phyloP scores from a whole-genome alignment of 345 rosid genomes.

The Clausena lansium region DNA sequence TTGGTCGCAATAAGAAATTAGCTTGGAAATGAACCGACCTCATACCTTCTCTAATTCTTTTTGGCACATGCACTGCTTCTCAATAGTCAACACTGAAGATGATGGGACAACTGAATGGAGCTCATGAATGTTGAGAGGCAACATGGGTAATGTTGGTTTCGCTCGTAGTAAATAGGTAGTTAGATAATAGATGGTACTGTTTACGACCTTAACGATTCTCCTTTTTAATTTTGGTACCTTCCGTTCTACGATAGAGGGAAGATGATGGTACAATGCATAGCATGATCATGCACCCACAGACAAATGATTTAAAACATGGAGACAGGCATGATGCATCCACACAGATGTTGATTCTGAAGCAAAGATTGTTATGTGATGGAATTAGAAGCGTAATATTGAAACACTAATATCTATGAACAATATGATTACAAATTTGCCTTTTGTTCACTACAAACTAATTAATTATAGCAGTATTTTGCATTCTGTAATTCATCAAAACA shows the following conservation, averaged over 20 bases:
- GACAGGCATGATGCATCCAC: neutral
- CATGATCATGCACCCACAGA: neutral
- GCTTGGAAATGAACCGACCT: too few species aligned
- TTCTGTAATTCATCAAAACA: conserved; percentile 27
- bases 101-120: neutral
- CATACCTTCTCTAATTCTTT: neutral
- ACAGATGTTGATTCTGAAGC: neutral
- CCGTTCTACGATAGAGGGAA: neutral
- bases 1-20: too few species aligned
- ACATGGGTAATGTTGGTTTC: neutral
- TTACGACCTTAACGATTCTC: neutral
- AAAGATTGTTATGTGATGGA: neutral
- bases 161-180: neutral
- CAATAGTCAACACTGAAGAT: neutral
- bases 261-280: neutral
- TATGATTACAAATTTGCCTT: conserved; percentile 16
- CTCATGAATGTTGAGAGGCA: too few species aligned
- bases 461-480: conserved; percentile 17
- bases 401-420: conserved; percentile 7
- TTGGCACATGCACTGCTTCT: neutral
- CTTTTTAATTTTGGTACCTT: neutral
- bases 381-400: conserved; percentile 4
- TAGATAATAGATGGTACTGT: neutral
- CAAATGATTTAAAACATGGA: neutral
- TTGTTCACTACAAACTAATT: neutral